Evolutionary conservation across 441 rosid species (phyloP), one percentile per base, ranked within the genome.

Genomic region (Cnidoscolus chayamansa): DNA sequence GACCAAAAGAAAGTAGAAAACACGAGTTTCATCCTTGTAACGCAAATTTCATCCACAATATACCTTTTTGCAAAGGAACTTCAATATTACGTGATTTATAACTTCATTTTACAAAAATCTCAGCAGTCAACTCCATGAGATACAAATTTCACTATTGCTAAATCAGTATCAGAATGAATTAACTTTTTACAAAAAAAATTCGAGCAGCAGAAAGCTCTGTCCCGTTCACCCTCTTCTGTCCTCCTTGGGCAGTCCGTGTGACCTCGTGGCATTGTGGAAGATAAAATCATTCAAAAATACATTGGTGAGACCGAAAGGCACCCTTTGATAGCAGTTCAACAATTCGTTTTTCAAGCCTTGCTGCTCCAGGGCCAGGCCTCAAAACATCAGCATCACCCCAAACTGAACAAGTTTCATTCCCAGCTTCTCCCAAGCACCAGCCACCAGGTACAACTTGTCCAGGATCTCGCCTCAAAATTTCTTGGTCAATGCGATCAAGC

Each of bases 381-480:
- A 93, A 71, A 71, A 95, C 77, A 77, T 89, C 85, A 7, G 97
- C 92, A 81, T 93, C 89, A 1, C 98, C 98, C 99, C 98, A 92
- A 19, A 85, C 81, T 37, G 87, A 86, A 77, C 97, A 93, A 0
- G 85, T 73, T 65, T 77, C 78, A 20, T 85, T 87, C 37, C 72
- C 76, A 31, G 86, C 76, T 35, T 87, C 87, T 50, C 89, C 98
- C 68, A 95, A 76, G 86, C 99, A 92, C 99, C 99, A 95, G 56
- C 99, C 98, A 59, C 99, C 99, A 32, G 93, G 90, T 53, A 86
- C 89, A 57, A 85, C 86, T 81, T 80, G 67, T 65, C 84, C 89
- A 1, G 80, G 77, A 49, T 10, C 76, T 71, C 94, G 88, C 40
- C 81, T 81, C 71, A 92, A 78, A 81, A 95, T 83, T 74, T 90